phyloP scores from a whole-genome alignment of 768 basidiomycete genomes.

The Tricholoma sp. region DNA sequence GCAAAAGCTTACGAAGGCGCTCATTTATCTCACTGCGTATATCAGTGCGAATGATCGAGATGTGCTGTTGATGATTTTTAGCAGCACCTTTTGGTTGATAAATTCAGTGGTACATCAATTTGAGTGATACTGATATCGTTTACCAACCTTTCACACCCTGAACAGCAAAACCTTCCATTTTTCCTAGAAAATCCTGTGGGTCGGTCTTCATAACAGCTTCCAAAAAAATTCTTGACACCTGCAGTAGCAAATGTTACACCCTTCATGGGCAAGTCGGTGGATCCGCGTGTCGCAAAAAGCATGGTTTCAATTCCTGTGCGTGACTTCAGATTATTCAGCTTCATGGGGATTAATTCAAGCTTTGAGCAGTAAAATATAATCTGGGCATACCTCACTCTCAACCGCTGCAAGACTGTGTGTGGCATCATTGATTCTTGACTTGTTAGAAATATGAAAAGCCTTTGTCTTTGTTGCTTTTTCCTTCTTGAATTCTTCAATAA shows the following conservation, averaged over 20 bases:
- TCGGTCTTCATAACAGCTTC: conserved; percentile 8
- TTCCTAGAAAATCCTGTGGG: conserved; percentile 10
- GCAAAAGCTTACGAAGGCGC: not conserved
- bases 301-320: no score
- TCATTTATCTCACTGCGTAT: not conserved
- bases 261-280: no score
- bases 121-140: not conserved
- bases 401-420: not conserved
- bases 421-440: not conserved
- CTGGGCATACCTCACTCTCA: not conserved
- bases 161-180: conserved; percentile 14
- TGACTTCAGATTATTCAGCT: not conserved
- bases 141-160: conserved; percentile 10
- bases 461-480: not conserved
- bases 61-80: conserved; percentile 4
- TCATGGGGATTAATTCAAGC: not conserved
- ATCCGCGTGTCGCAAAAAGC: no score
- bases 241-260: no score
- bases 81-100: conserved; percentile 1
- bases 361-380: not conserved
- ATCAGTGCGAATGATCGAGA: not conserved
- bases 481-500: not conserved
- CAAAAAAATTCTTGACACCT: no score
- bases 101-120: not conserved
- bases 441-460: not conserved